These are phyloP conservation scores for Pseudogymnoascus sp. DNA, from an alignment of 2,329 filamentous ascomycete genomes.

Conservation along the genomic window DNA sequence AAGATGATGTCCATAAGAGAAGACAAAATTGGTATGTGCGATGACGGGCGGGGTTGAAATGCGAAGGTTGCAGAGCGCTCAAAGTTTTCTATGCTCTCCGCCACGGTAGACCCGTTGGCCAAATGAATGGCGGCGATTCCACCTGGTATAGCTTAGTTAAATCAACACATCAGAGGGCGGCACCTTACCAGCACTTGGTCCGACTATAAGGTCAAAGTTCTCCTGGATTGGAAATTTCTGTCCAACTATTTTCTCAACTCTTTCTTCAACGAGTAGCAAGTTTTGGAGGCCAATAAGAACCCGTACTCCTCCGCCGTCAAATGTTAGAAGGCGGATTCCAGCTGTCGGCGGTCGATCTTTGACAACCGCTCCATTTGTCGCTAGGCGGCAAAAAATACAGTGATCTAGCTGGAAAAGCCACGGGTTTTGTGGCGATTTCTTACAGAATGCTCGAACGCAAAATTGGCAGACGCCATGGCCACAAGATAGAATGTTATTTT, in stretches of 20 bases:
- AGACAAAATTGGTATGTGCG: slow-evolving; percentile 1
- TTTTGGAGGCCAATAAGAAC: slow-evolving; percentile 1
- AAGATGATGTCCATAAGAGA: background rate
- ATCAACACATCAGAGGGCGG: background rate
- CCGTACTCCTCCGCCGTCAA: slow-evolving; percentile 11
- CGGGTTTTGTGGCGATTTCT: background rate
- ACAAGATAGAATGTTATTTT: background rate
- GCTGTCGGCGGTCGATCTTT: background rate
- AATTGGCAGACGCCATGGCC: background rate
- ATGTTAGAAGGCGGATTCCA: slow-evolving; percentile 3
- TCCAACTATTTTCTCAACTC: background rate
- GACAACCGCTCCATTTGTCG: background rate
- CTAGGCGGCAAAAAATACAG: background rate
- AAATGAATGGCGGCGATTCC: slow-evolving; percentile 9
- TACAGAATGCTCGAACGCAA: background rate
- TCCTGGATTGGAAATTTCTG: slow-evolving; percentile 6
- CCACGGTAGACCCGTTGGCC: background rate
- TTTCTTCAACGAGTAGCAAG: slow-evolving; percentile 5
- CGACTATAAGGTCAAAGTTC: slow-evolving; percentile 9
- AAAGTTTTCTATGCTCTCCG: slow-evolving; percentile 2
- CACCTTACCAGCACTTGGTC: slow-evolving; percentile 11
- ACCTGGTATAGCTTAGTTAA: background rate
- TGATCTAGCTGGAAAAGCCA: background rate
- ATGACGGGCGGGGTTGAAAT: background rate
- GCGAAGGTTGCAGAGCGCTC: background rate